Conservation (phyloP, 2,329 filamentous ascomycete species). For the Aspergillus pseudotamarii region DNA sequence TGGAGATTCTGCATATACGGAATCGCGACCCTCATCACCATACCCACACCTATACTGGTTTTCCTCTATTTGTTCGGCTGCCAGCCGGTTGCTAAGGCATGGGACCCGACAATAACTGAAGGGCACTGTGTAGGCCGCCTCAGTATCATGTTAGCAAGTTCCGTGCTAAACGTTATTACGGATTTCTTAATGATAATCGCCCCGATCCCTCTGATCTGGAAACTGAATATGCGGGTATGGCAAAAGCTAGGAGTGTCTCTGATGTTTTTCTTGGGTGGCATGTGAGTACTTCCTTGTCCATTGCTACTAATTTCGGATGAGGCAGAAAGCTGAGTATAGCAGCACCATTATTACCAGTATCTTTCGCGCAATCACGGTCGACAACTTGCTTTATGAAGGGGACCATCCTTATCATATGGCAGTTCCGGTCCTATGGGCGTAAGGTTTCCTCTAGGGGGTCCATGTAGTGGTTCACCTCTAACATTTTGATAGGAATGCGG, state of each 20-base stretch:
- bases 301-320: too few relatives aligned
- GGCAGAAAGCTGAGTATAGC: background rate
- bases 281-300: background rate
- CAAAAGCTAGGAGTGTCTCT: background rate
- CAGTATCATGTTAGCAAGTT: background rate
- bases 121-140: background rate
- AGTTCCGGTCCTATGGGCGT: background rate
- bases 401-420: background rate
- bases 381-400: background rate
- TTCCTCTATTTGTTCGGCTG: background rate
- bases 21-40: background rate
- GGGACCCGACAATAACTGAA: background rate
- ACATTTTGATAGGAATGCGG: background rate
- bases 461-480: background rate
- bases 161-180: background rate
- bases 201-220: background rate
- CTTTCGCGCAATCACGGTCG: background rate
- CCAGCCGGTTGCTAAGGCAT: background rate
- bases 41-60: background rate
- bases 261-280: background rate
- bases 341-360: conserved; percentile 1
- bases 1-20: background rate
- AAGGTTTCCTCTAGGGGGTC: background rate
- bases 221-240: background rate
- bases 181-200: background rate